Percentiles rank a stretch among this genome's conserved stretches.
These are phyloP conservation scores for Inonotus hispidus DNA, from an alignment of 1,284 basidiomycete species.

Conservation along the genomic window DNA sequence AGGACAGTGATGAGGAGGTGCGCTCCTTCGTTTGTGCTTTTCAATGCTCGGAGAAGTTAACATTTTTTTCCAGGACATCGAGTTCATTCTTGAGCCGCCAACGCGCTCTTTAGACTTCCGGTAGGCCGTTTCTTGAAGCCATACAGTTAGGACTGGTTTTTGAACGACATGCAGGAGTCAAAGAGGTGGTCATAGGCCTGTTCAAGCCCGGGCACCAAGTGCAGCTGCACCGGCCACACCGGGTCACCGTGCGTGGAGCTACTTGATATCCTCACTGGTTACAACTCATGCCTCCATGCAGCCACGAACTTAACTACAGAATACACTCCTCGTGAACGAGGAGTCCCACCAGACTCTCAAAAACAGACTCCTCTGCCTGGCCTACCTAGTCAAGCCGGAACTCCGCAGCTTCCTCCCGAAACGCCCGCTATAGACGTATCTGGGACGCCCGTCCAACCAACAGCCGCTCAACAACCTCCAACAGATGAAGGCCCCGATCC, in stretches of 20 bases:
- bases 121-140: background rate
- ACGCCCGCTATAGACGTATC: constrained; percentile 14
- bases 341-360: constrained; percentile 31
- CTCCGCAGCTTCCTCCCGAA: constrained; percentile 22
- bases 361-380: constrained; percentile 28
- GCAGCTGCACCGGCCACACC: background rate
- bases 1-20: constrained; percentile 15
- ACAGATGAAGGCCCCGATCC: constrained; percentile 55
- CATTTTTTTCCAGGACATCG: constrained; percentile 11
- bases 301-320: constrained; percentile 65
- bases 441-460: constrained; percentile 20
- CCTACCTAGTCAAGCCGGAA: constrained; percentile 23
- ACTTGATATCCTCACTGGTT: background rate
- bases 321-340: constrained; percentile 81
- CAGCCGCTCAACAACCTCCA: constrained; percentile 19
- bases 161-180: background rate
- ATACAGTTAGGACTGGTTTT: background rate
- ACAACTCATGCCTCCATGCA: background rate
- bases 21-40: background rate
- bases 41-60: background rate
- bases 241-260: background rate
- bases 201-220: constrained; percentile 8
- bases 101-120: constrained; percentile 15
- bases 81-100: constrained; percentile 16
- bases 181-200: constrained; percentile 13